Conservation (phyloP, 306 rosid genomes). For the Acacia melanoxylon region DNA sequence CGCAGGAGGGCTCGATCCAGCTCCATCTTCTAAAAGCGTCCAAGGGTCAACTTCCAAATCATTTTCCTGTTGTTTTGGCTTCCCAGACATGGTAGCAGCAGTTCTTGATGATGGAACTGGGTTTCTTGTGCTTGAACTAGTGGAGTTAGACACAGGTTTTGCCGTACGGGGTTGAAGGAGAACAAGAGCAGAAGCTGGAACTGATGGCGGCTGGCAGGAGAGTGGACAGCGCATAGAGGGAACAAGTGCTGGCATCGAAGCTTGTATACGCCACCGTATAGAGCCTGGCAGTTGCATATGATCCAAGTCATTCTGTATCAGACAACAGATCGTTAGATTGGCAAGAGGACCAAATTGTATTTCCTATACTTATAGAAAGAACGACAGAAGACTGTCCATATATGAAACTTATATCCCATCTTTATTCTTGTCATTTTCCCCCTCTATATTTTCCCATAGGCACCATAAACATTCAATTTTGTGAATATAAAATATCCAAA, state of each 20-base stretch:
- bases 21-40: constrained; percentile 90
- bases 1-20: constrained; percentile 78
- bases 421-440: not conserved
- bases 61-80: constrained; percentile 64
- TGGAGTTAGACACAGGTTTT: constrained; percentile 49
- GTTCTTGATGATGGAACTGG: constrained; percentile 41
- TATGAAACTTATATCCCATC: not conserved
- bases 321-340: constrained; percentile 18
- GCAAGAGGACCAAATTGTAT: not conserved
- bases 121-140: constrained; percentile 47
- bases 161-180: constrained; percentile 59
- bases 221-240: constrained; percentile 59
- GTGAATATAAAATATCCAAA: not conserved
- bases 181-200: constrained; percentile 56
- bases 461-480: not conserved
- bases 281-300: constrained; percentile 82
- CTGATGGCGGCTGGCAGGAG: constrained; percentile 76
- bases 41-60: constrained; percentile 89
- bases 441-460: not conserved
- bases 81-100: constrained; percentile 52
- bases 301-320: constrained; percentile 77
- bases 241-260: constrained; percentile 76
- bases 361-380: not conserved
- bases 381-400: not conserved
- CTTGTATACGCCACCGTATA: constrained; percentile 86